These are phyloP conservation scores for Erythrobasidium yunnanense DNA, from an alignment of 768 basidiomycete genomes.

Conservation along the genomic window DNA sequence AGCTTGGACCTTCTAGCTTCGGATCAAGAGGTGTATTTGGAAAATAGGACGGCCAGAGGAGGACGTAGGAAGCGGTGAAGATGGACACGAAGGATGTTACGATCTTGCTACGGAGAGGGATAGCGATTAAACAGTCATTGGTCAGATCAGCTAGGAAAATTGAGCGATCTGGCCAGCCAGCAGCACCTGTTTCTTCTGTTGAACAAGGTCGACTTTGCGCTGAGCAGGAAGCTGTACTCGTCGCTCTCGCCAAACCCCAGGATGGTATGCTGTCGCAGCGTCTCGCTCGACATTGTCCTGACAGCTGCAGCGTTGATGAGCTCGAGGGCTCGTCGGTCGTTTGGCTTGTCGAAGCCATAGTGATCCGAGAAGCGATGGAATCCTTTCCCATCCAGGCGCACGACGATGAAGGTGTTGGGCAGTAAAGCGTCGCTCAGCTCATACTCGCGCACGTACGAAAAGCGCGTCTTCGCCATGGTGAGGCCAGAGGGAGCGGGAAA, in stretches of 20 bases:
- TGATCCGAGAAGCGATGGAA: slow-evolving; percentile 86
- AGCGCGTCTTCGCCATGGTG: too few relatives aligned
- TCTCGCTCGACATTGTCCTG: slow-evolving; percentile 54
- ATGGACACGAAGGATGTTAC: slow-evolving; percentile 67
- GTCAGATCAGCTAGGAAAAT: too few relatives aligned
- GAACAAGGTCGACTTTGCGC: slow-evolving; percentile 62
- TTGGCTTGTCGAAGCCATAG: slow-evolving; percentile 78
- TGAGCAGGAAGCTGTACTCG: slow-evolving; percentile 89
- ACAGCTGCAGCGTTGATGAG: slow-evolving; percentile 87
- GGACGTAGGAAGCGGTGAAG: slow-evolving; percentile 84
- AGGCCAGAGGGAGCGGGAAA: too few relatives aligned
- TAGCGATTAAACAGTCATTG: neutral
- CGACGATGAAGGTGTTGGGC: slow-evolving; percentile 69
- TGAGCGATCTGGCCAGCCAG: too few relatives aligned
- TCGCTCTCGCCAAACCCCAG: slow-evolving; percentile 93
- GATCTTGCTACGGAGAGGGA: slow-evolving; percentile 55
- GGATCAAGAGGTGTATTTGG: slow-evolving; percentile 57
- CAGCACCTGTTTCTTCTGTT: slow-evolving; percentile 61
- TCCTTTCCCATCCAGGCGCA: slow-evolving; percentile 81
- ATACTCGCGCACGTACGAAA: slow-evolving; percentile 74
- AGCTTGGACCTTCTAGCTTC: slow-evolving; percentile 60
- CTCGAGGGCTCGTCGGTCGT: slow-evolving; percentile 70
- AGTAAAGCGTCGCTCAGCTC: slow-evolving; percentile 79
- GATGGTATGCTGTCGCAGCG: slow-evolving; percentile 46
- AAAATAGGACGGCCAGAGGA: slow-evolving; percentile 71